Base-by-base conservation (phyloP, 768 basidiomycete genomes). In the Termitomyces sp. region DNA sequence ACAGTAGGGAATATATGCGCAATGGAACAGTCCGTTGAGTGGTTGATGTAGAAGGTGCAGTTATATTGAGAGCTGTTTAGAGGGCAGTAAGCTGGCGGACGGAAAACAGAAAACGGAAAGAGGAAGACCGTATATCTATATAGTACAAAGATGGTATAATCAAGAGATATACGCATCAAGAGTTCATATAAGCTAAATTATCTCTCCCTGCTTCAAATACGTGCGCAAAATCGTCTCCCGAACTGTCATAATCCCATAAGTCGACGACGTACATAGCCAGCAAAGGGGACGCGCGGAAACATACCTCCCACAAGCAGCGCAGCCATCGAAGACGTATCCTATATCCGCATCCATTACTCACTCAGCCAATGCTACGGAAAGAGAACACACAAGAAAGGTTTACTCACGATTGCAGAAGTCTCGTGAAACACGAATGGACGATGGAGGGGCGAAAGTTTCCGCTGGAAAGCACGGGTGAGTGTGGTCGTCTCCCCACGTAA, bases 401-500 rank as follows among this genome's bases (percentile, higher is more conserved):
- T 5, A 79, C 85, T 51, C 64, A 87, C 87, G 44, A 88, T 82
- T 5, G 87, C 87, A 38, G 86, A 86, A 0, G 87, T 89, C 63
- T 86, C 82, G 62, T 89, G 82, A 59, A 81, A 84, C 62, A 86
- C 82, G 63, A 89, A 89, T 1, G 82, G 74, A 5, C 88, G 76
- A 27, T 76, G 71, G 34, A 76, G 69, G 1, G 84, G 83, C 2
- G 86, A 88, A 23, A 80, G 70, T 23, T 79, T 78, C 65, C 77
- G 82, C 83, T 87, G 59, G 14, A 47, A 42, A 14, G 29, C 40
- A 32, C 34, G 53, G n/a, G 47, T 40, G 35, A 53, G 23, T 11
- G 16, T 29, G 38, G 35, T n/a, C 32, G 46, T 52, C 45, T 29
- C n/a, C n/a, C n/a, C n/a, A n/a, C n/a, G n/a, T n/a, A n/a, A n/a